Base-by-base conservation (phyloP, 2,329 filamentous ascomycete species). In the Exophiala calicioides region DNA sequence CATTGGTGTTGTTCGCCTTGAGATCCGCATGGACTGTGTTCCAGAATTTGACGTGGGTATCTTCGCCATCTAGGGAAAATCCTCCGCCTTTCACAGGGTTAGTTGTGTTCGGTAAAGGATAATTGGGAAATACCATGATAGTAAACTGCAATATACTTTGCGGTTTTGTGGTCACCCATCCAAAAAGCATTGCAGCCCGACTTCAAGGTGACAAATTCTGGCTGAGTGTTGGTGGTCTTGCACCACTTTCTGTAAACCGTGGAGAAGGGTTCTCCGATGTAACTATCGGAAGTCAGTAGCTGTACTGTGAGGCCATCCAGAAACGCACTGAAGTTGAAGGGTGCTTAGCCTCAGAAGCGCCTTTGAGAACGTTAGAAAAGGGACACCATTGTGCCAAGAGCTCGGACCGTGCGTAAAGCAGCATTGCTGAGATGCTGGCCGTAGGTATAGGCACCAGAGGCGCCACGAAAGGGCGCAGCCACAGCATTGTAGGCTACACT, bases 401-500 rank as follows among this genome's bases (percentile, higher is more conserved):
- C 16, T 31, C 26, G 18, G 31, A 52, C 54, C 52, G 42, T 50
- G 21, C 68, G 62, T n/a, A 68, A 40, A 3, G 63, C 29, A 0
- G 65, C 58, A 39, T 62, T 57, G 5, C 50, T 27, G 23, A 73
- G 38, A 61, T 72, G 67, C 29, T 65, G 58, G 13, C 48, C 52
- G 41, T 67, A 71, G 4, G 58, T 55, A 37, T 58, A 64, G 13
- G 68, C 62, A 27, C 68, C 68, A 21, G 48, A 57, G 13, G 64
- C 56, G 4, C 68, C 68, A 12, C 70, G 68, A 44, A 72, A 70
- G 1, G 65, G 46, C 10, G 65, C 68, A 4, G 66, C 63, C 20
- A 68, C 50, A 16, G 65, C 60, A 13, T 56, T 30, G 9, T 51
- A 56, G 4, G 49, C 10, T 5, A 33, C 47, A n/a, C 50, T 42